Evolutionary conservation across 495 filamentous ascomycete genomes (phyloP).

Genomic region (Penicillium turbatum): DNA sequence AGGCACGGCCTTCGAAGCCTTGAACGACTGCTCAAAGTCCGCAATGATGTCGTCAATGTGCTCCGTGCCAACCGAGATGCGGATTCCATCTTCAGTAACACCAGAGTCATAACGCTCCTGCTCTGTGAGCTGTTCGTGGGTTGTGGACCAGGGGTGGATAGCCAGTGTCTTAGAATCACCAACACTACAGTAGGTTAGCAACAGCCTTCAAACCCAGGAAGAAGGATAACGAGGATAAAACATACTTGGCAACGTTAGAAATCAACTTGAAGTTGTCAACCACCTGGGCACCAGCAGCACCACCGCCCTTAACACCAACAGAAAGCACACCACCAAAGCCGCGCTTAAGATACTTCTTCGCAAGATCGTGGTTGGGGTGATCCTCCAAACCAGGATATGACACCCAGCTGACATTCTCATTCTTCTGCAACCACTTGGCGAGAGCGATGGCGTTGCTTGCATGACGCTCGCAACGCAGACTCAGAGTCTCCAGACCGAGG

Average conservation of each 20-base stretch:
- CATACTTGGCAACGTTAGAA: constrained; percentile 82
- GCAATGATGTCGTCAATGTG: constrained; percentile 98
- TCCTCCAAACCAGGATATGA: constrained; percentile 86
- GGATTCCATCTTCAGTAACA: constrained; percentile 88
- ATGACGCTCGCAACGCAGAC: constrained; percentile 80
- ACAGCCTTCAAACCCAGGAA: background rate
- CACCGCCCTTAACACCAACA: constrained; percentile 90
- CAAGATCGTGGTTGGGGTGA: constrained; percentile 72
- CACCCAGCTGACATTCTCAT: constrained; percentile 86
- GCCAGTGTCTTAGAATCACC: constrained; percentile 81
- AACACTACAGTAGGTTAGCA: constrained; percentile 41
- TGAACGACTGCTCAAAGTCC: constrained; percentile 92
- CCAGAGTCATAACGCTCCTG: constrained; percentile 78
- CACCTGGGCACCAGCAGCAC: constrained; percentile 72
- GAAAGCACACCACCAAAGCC: constrained; percentile 91
- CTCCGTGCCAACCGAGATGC: constrained; percentile 94
- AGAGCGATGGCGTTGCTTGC: constrained; percentile 78
- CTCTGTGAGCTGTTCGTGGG: constrained; percentile 87
- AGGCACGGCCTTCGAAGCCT: constrained; percentile 40
- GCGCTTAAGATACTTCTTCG: constrained; percentile 84
- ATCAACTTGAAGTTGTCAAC: constrained; percentile 95
- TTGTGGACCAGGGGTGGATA: constrained; percentile 95
- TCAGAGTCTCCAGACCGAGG: constrained; percentile 86
- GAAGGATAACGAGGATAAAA: background rate
- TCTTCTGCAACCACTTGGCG: constrained; percentile 78